Conservation (phyloP, 78 protist species). For the Dictyostelium purpureum region DNA sequence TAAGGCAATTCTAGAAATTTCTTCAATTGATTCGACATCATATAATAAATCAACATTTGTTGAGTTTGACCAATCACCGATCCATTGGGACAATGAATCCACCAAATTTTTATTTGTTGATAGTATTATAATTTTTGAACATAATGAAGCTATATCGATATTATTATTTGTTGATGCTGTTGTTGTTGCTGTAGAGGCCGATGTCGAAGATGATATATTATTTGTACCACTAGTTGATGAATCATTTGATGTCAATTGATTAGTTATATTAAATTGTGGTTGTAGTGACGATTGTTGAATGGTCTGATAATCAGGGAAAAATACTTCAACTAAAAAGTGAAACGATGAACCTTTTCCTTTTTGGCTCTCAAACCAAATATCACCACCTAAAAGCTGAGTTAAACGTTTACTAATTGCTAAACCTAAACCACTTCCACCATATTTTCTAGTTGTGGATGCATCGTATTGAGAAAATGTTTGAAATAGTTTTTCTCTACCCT, state of each 20-base stretch:
- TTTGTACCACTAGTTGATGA: neutral
- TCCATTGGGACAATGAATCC: slow-evolving; percentile 11
- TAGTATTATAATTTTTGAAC: neutral
- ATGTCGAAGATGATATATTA: neutral
- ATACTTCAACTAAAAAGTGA: slow-evolving; percentile 44
- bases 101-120: neutral
- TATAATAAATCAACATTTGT: neutral
- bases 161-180: neutral
- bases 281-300: neutral
- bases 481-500: slow-evolving; percentile 57
- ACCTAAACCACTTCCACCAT: slow-evolving; percentile 80
- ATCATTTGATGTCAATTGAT: too few species aligned
- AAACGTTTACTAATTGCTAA: slow-evolving; percentile 42
- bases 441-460: slow-evolving; percentile 59
- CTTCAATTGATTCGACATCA: neutral
- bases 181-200: neutral
- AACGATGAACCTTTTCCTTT: slow-evolving; percentile 34
- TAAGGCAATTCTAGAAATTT: neutral
- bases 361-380: slow-evolving; percentile 52
- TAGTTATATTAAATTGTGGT: neutral
- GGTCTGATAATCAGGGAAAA: slow-evolving; percentile 17
- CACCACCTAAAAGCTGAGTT: slow-evolving; percentile 63
- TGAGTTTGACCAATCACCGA: neutral
- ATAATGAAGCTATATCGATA: neutral
- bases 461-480: slow-evolving; percentile 81